Percentiles rank a stretch among this genome's conserved stretches.
Conservation (phyloP, 164 flowering plant species). For the Echeveria elegans region DNA sequence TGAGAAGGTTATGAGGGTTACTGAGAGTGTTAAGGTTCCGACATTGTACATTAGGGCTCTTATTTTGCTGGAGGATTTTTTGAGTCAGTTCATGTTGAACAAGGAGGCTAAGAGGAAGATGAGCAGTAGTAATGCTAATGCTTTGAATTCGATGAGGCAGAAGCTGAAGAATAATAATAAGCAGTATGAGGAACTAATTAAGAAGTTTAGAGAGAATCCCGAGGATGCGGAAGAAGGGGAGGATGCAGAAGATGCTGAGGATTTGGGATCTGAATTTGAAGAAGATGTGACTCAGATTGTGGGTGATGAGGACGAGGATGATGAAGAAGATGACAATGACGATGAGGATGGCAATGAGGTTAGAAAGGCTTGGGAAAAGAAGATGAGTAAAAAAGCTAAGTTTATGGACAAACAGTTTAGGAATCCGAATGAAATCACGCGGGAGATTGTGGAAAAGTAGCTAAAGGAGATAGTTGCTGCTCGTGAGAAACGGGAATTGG, state of each 20-base stretch:
- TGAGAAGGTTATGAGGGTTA: conserved; percentile 78
- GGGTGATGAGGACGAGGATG: conserved; percentile 13
- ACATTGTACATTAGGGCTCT: conserved; percentile 60
- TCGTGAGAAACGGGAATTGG: conserved; percentile 72
- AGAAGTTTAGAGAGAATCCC: conserved; percentile 62
- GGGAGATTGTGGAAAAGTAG: conserved; percentile 83
- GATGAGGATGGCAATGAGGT: conserved; percentile 13
- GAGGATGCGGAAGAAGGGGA: conserved; percentile 55
- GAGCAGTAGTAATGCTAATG: conserved; percentile 78
- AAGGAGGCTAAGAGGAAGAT: conserved; percentile 93
- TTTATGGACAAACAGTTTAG: conserved; percentile 67
- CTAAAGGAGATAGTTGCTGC: conserved; percentile 75
- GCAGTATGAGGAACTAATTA: conserved; percentile 67
- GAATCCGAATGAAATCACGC: conserved; percentile 73
- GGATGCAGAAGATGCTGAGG: conserved; percentile 22
- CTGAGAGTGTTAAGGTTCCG: conserved; percentile 57
- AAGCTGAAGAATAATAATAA: conserved; percentile 87
- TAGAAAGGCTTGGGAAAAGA: conserved; percentile 47
- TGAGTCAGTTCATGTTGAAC: conserved; percentile 60
- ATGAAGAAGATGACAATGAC: conserved; percentile 15
- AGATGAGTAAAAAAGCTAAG: conserved; percentile 67
- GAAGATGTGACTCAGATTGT: conserved; percentile 28
- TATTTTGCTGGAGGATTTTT: conserved; percentile 78
- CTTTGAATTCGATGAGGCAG: conserved; percentile 86
- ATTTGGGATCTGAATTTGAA: conserved; percentile 28